Evolutionary conservation across 257 asterid species (phyloP).

Genomic region (Cynanchum wilfordii): DNA sequence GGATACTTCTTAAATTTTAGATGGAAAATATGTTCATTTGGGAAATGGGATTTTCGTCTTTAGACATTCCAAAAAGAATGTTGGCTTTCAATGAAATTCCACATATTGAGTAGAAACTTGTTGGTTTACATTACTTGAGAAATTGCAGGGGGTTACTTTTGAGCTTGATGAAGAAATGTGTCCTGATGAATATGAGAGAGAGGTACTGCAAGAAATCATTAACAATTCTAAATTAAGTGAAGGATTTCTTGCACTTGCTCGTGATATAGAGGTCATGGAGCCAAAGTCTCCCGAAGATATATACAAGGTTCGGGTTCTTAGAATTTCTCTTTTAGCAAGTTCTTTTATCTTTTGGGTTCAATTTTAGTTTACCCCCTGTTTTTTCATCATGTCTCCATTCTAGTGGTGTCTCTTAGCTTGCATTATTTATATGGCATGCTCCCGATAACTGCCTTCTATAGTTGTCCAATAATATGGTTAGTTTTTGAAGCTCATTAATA

Average conservation of each 20-base stretch:
- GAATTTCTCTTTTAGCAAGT: not conserved
- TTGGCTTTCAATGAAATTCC: not conserved
- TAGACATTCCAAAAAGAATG: not conserved
- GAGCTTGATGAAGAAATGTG: conserved; percentile 62
- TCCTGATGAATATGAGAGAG: conserved; percentile 70
- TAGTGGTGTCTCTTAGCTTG: not conserved
- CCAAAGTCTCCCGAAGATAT: conserved; percentile 95
- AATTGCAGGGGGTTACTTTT: conserved; percentile 56
- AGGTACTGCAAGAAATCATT: conserved; percentile 66
- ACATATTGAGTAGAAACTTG: not conserved
- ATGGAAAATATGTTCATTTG: not conserved
- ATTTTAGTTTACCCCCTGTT: not conserved
- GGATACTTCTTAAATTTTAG: not conserved
- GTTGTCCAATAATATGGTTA: not conserved
- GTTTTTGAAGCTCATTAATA: not conserved
- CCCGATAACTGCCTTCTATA: not conserved
- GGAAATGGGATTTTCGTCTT: not conserved
- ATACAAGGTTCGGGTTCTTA: conserved; percentile 56
- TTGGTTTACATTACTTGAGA: not conserved
- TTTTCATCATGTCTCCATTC: not conserved
- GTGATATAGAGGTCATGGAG: conserved; percentile 97
- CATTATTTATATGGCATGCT: not conserved
- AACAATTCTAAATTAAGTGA: conserved; percentile 74
- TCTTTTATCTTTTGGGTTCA: not conserved
- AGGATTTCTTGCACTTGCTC: conserved; percentile 95